Evolutionary conservation across 2,329 filamentous ascomycete species (phyloP).

Genomic region (Colletotrichum sp.): DNA sequence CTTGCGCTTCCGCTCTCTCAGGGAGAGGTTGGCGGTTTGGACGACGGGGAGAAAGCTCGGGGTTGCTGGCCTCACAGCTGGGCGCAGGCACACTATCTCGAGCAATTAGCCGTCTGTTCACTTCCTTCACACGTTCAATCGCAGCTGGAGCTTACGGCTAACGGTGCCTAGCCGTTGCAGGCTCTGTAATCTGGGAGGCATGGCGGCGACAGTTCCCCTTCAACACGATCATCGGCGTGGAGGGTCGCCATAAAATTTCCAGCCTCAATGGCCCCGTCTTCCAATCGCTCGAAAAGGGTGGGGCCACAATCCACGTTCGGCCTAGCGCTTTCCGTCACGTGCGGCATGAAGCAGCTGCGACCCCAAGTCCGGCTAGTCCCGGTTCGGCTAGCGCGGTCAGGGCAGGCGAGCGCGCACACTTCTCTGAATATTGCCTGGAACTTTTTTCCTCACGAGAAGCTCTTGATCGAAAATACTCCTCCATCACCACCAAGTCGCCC

Average conservation of each 20-base stretch:
- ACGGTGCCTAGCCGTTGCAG: conserved; percentile 65
- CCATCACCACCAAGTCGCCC: conserved; percentile 28
- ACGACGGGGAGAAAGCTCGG: conserved; percentile 62
- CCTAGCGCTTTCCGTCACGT: conserved; percentile 36
- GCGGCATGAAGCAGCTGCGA: conserved; percentile 7
- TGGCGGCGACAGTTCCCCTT: conserved; percentile 42
- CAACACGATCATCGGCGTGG: conserved; percentile 15
- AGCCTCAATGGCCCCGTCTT: neutral
- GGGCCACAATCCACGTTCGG: neutral
- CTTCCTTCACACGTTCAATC: neutral
- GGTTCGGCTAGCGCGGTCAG: neutral
- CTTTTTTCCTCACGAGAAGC: conserved; percentile 10
- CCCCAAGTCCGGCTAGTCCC: neutral
- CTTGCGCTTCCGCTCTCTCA: conserved; percentile 67
- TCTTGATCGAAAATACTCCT: conserved; percentile 1
- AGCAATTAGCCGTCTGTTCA: conserved; percentile 27
- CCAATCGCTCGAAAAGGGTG: neutral
- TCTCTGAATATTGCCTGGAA: neutral
- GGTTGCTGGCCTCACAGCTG: conserved; percentile 47
- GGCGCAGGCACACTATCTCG: conserved; percentile 63
- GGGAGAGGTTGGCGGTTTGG: conserved; percentile 69
- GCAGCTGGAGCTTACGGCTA: conserved; percentile 54
- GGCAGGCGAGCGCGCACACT: neutral
- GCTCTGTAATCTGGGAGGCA: conserved; percentile 71
- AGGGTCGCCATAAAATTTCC: conserved; percentile 22